Conservation (phyloP, 306 rosid species). For the Oemleria cerasiformis region DNA sequence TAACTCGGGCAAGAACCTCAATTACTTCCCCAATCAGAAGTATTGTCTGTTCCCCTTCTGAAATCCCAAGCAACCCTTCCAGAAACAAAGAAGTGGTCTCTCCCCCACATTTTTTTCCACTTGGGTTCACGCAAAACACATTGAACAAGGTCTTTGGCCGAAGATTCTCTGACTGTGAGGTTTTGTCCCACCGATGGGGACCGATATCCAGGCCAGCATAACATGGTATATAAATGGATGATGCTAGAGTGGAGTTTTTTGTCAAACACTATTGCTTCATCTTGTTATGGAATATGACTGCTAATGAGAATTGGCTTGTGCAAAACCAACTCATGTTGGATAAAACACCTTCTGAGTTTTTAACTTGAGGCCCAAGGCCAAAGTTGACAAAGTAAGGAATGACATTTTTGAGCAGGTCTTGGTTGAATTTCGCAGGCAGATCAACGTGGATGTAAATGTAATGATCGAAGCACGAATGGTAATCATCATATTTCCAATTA, state of each 20-base stretch:
- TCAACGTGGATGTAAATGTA: conserved; percentile 53
- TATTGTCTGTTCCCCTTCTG: conserved; percentile 51
- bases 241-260: conserved; percentile 51
- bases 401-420: conserved; percentile 47
- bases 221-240: conserved; percentile 73
- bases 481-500: too few relatives aligned
- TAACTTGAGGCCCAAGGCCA: conserved; percentile 60
- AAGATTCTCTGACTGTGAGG: conserved; percentile 52
- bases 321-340: conserved; percentile 49
- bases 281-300: conserved; percentile 73
- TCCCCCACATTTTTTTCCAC: conserved; percentile 80
- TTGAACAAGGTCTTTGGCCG: conserved; percentile 47
- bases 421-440: conserved; percentile 71
- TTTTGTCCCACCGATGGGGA: conserved; percentile 59
- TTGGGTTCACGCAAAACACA: conserved; percentile 44
- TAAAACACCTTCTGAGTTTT: conserved; percentile 32
- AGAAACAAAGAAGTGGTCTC: conserved; percentile 74
- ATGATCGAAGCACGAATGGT: conserved; percentile 53
- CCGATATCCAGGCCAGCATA: conserved; percentile 82
- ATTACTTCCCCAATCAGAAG: conserved; percentile 76
- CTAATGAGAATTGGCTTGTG: conserved; percentile 68
- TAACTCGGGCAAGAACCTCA: conserved; percentile 70
- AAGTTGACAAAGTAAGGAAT: conserved; percentile 50
- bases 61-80: conserved; percentile 96
- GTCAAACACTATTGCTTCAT: conserved; percentile 78